Evolutionary conservation across 2,329 filamentous ascomycete genomes (phyloP).

Genomic region (Venturia carpophila): DNA sequence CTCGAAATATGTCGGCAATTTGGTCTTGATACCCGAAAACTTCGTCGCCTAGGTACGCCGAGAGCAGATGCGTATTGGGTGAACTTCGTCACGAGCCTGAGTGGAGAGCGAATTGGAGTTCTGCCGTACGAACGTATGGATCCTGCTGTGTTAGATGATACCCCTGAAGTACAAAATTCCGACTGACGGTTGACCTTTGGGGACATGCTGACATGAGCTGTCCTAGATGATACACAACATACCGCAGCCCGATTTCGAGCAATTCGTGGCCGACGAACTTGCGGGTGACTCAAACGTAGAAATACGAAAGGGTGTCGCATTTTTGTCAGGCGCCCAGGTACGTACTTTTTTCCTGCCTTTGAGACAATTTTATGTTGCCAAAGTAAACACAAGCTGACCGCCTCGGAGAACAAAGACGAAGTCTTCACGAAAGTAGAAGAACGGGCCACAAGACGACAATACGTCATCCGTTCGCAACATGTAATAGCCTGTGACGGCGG

Average conservation of each 20-base stretch:
- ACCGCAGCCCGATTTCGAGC: conserved; percentile 34
- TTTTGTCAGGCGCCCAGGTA: conserved; percentile 30
- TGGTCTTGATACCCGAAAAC: conserved; percentile 25
- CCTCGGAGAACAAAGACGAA: conserved; percentile 19
- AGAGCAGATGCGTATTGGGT: conserved; percentile 35
- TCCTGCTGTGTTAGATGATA: conserved; percentile 29
- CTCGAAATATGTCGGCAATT: conserved; percentile 30
- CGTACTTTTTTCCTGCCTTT: not conserved
- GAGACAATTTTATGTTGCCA: not conserved
- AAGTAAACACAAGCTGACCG: not conserved
- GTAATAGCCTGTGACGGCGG: conserved; percentile 35
- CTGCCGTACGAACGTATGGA: conserved; percentile 33
- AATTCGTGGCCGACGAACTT: conserved; percentile 28
- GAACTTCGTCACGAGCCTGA: conserved; percentile 35
- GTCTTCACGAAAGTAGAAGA: conserved; percentile 29
- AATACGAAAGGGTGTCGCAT: conserved; percentile 29
- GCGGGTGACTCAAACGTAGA: conserved; percentile 25
- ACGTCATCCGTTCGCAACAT: conserved; percentile 28
- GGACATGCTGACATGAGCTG: conserved; percentile 29
- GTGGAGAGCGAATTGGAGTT: conserved; percentile 30
- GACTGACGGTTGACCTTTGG: conserved; percentile 29
- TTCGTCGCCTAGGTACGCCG: conserved; percentile 27
- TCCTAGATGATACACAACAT: conserved; percentile 40
- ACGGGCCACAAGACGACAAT: conserved; percentile 23
- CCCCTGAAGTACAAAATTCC: conserved; percentile 29